Evolutionary conservation across 495 filamentous ascomycete species (phyloP).

Genomic region (Symbiotaphrina buchneri): DNA sequence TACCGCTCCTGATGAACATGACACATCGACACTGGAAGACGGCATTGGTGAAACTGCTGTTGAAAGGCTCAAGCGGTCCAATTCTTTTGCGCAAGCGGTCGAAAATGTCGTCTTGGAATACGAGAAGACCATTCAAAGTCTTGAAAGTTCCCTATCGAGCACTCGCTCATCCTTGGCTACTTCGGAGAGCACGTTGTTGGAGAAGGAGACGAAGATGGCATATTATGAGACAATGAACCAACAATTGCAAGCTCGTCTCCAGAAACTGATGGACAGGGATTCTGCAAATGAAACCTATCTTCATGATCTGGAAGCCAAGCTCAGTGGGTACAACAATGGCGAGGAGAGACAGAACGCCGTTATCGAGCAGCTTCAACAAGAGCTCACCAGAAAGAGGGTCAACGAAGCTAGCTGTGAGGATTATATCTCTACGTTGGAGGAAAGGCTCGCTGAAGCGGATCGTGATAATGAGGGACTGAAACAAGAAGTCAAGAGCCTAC

Average conservation of each 20-base stretch:
- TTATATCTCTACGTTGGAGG: slow-evolving; percentile 93
- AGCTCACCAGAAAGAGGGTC: slow-evolving; percentile 72
- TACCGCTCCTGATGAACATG: too few species aligned
- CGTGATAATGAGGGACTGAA: slow-evolving; percentile 95
- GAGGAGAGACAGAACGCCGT: slow-evolving; percentile 81
- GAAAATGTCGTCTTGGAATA: slow-evolving; percentile 95
- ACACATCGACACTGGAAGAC: slow-evolving; percentile 22
- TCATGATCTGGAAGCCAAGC: slow-evolving; percentile 68
- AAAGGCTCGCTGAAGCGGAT: slow-evolving; percentile 84
- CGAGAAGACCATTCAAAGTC: slow-evolving; percentile 89
- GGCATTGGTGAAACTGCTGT: slow-evolving; percentile 57
- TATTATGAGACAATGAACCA: slow-evolving; percentile 80
- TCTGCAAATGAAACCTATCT: slow-evolving; percentile 76
- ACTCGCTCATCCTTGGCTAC: slow-evolving; percentile 65
- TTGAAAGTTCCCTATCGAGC: slow-evolving; percentile 80
- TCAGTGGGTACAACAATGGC: slow-evolving; percentile 73
- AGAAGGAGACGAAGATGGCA: slow-evolving; percentile 82
- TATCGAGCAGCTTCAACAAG: slow-evolving; percentile 71
- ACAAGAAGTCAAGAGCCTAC: slow-evolving; percentile 78
- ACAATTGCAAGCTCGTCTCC: slow-evolving; percentile 69
- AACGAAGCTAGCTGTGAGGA: slow-evolving; percentile 79
- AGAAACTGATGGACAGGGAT: slow-evolving; percentile 81
- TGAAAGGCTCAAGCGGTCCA: slow-evolving; percentile 78
- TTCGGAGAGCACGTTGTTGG: slow-evolving; percentile 66
- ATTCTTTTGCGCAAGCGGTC: slow-evolving; percentile 82